These are phyloP conservation scores for Pseudovirgaria hyperparasitica DNA, from an alignment of 2,329 filamentous ascomycete genomes.

Conservation along the genomic window DNA sequence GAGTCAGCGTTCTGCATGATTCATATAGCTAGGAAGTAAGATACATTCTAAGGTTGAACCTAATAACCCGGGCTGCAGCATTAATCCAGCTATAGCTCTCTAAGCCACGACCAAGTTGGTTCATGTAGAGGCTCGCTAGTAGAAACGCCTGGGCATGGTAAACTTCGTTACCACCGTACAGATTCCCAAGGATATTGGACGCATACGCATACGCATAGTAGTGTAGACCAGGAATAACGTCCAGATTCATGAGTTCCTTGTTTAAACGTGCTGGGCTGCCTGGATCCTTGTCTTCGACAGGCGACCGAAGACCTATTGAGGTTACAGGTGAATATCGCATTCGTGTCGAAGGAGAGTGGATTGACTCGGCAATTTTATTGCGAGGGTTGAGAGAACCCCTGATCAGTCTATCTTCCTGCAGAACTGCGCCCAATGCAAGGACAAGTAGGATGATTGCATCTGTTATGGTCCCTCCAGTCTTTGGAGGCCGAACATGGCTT, in stretches of 20 bases:
- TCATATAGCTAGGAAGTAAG: conserved; percentile 16
- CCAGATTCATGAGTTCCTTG: conserved; percentile 49
- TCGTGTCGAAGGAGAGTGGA: conserved; percentile 23
- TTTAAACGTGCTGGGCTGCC: conserved; percentile 17
- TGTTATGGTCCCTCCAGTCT: too few species aligned
- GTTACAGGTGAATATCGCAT: conserved; percentile 17
- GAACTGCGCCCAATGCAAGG: conserved; percentile 78
- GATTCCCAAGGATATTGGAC: conserved; percentile 72
- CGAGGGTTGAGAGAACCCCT: conserved; percentile 25
- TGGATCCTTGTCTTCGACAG: conserved; percentile 7
- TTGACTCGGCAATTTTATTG: conserved; percentile 20
- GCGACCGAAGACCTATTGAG: conserved; percentile 14
- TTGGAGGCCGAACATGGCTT: too few species aligned
- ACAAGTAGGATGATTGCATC: conserved; percentile 75
- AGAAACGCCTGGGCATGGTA: conserved; percentile 76
- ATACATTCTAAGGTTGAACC: conserved; percentile 64
- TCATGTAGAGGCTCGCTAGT: conserved; percentile 76
- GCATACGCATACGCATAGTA: conserved; percentile 85
- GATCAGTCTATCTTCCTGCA: conserved; percentile 38
- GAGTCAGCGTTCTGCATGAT: too few species aligned
- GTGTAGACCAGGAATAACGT: conserved; percentile 76
- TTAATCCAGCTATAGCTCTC: conserved; percentile 68
- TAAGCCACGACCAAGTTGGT: conserved; percentile 73
- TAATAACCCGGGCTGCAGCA: conserved; percentile 46
- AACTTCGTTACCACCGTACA: conserved; percentile 65